Conservation (phyloP, 177 flowering plant species). For the Vitis hybrid region DNA sequence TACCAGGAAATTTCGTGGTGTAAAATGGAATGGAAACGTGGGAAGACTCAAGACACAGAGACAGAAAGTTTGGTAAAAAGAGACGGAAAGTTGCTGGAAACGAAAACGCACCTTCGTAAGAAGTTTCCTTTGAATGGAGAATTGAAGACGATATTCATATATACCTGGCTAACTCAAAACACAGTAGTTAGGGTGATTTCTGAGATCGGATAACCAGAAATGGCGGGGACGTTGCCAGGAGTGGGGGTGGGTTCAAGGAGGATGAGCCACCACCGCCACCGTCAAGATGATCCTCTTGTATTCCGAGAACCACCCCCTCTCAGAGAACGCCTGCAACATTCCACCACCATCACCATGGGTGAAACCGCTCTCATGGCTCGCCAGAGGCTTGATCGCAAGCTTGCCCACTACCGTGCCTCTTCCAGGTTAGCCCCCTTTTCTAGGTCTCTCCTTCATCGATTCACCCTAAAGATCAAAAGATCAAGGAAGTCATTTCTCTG, state of each 20-base stretch:
- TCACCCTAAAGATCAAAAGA: too few species aligned
- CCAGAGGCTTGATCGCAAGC: conserved; percentile 17
- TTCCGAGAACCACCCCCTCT: not conserved
- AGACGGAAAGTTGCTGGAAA: not conserved
- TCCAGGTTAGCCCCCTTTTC: conserved; percentile 8
- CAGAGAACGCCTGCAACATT: not conserved
- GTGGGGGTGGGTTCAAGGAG: conserved; percentile 6
- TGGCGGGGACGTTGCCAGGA: conserved; percentile 11
- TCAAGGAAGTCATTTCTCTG: too few species aligned
- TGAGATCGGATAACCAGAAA: not conserved
- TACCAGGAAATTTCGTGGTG: not conserved
- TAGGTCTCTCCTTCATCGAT: not conserved
- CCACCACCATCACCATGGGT: not conserved
- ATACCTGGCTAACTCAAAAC: too few species aligned
- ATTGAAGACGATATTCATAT: too few species aligned
- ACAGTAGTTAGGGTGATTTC: not conserved
- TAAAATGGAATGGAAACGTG: too few species aligned
- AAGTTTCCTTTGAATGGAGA: not conserved
- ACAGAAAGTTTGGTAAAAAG: too few species aligned
- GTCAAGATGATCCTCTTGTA: not conserved
- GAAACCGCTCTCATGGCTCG: conserved; percentile 22
- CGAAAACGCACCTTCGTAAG: not conserved
- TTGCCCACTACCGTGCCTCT: conserved; percentile 3
- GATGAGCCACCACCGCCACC: not conserved
- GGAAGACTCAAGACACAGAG: too few species aligned